Percentiles rank a stretch among this genome's conserved stretches.
Evolutionary conservation across 2,329 filamentous ascomycete species (phyloP).

Genomic region (Penicillium sp.): DNA sequence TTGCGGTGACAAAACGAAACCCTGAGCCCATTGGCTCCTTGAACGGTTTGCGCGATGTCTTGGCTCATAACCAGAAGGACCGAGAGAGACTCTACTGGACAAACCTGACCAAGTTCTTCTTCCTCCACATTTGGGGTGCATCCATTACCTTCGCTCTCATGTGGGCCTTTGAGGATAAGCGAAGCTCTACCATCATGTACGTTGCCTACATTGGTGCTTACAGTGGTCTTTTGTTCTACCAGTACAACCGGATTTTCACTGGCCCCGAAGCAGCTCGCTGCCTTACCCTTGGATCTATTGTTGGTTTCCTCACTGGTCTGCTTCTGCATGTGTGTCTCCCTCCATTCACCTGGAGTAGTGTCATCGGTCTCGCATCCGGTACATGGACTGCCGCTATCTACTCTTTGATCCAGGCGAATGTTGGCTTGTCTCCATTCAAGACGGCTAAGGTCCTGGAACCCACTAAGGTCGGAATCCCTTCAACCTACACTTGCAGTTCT

Average conservation of each 20-base stretch:
- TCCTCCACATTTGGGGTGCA: slow-evolving; percentile 2
- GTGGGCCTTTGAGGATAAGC: neutral
- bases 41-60: neutral
- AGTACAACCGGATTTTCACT: slow-evolving; percentile 2
- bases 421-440: neutral
- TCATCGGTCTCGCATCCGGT: neutral
- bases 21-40: neutral
- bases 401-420: neutral
- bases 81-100: neutral
- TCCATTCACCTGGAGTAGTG: slow-evolving; percentile 1
- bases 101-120: slow-evolving; percentile 3
- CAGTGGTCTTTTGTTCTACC: slow-evolving; percentile 4
- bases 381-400: slow-evolving; percentile 3
- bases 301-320: slow-evolving; percentile 1
- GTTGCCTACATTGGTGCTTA: slow-evolving; percentile 2
- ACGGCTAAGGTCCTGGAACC: neutral
- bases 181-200: neutral
- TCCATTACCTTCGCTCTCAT: neutral
- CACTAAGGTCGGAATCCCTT: neutral
- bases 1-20: neutral
- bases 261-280: neutral
- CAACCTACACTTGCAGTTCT: slow-evolving; percentile 1
- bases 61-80: neutral
- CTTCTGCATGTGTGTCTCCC: neutral
- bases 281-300: slow-evolving; percentile 1